Percentiles rank a stretch among this genome's conserved stretches.
Evolutionary conservation across 306 rosid species (phyloP).

Genomic region (Pterocarpus macrocarpus): DNA sequence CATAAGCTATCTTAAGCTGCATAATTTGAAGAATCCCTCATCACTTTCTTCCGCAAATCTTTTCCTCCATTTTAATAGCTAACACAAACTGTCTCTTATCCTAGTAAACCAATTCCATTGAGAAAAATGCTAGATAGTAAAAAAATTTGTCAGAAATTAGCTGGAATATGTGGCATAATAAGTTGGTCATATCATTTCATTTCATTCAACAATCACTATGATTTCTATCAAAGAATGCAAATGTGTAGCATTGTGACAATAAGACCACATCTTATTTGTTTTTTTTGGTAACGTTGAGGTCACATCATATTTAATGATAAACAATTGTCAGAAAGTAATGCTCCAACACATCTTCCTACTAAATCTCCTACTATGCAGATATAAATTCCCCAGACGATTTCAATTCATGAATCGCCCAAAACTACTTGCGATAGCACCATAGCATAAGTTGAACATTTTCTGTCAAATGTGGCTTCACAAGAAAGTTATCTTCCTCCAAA

Average conservation of each 20-base stretch:
- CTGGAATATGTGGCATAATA: too few species aligned
- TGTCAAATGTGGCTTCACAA: constrained; percentile 13
- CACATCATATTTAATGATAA: background rate
- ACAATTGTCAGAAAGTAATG: background rate
- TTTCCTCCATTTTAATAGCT: background rate
- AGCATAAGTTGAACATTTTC: background rate
- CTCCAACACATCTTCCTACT: background rate
- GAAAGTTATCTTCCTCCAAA: constrained; percentile 27
- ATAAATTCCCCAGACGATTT: background rate
- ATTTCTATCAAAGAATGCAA: too few species aligned
- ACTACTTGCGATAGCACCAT: background rate
- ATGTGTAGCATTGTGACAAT: too few species aligned
- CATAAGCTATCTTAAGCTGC: background rate
- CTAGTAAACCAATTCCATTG: background rate
- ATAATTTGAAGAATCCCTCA: background rate
- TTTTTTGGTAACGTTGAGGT: background rate
- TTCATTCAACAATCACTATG: too few species aligned
- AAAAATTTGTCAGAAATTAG: too few species aligned
- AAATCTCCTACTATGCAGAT: background rate
- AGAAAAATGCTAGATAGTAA: too few species aligned
- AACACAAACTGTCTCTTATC: background rate
- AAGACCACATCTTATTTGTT: background rate
- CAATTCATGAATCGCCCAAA: background rate
- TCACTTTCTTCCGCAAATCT: background rate
- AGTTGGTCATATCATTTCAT: too few species aligned